phyloP scores from a whole-genome alignment of 306 rosid genomes.

The Carpinus fangiana region DNA sequence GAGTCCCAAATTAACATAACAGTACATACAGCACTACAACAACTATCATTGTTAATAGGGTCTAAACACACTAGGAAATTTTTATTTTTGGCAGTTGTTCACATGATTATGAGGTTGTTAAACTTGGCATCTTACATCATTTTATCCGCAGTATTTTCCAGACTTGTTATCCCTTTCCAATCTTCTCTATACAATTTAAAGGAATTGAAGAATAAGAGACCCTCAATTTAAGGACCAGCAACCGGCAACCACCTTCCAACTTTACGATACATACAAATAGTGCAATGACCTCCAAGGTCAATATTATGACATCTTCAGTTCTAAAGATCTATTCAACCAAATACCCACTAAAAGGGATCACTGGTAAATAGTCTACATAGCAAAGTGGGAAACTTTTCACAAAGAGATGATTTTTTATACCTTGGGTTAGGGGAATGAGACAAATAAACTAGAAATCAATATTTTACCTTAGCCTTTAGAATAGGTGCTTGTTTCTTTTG shows the following conservation, averaged over 20 bases:
- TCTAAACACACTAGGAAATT: neutral
- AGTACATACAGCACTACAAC: neutral
- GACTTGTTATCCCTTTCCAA: neutral
- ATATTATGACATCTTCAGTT: neutral
- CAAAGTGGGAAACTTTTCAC: neutral
- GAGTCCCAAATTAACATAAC: neutral
- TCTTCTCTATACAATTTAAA: neutral
- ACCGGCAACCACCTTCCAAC: neutral
- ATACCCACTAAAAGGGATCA: neutral
- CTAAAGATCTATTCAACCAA: neutral
- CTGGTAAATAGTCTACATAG: neutral
- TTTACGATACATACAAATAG: neutral
- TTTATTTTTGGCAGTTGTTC: neutral
- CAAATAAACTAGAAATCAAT: neutral
- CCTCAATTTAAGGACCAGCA: neutral
- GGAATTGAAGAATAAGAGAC: neutral
- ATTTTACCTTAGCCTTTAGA: conserved; percentile 17
- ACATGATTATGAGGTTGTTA: neutral
- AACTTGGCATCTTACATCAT: neutral
- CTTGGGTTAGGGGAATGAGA: neutral
- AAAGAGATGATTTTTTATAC: neutral
- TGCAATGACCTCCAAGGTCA: neutral
- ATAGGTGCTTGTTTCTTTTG: conserved; percentile 9
- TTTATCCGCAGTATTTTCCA: neutral
- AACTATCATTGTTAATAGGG: neutral